phyloP scores from a whole-genome alignment of 2,329 filamentous ascomycete genomes.

The Madurella mycetomatis region DNA sequence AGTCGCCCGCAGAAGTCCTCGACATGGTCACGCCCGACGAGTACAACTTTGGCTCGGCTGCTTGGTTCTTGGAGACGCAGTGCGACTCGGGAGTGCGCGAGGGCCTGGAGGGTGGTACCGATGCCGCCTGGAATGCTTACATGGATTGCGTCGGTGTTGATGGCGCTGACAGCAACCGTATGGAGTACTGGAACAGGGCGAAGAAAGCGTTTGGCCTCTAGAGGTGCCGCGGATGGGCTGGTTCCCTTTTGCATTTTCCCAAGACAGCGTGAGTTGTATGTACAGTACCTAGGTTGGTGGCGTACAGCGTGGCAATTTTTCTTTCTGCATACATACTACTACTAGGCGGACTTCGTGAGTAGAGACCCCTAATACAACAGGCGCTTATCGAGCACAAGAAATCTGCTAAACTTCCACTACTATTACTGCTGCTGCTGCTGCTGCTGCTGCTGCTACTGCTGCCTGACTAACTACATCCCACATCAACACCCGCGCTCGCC shows the following conservation, averaged over 20 bases:
- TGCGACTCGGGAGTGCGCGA: constrained; percentile 35
- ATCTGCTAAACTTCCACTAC: no score
- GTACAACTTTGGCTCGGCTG: constrained; percentile 50
- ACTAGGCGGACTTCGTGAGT: not conserved
- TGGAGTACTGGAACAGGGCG: constrained; percentile 41
- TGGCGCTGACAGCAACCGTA: constrained; percentile 29
- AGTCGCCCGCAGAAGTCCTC: constrained; percentile 39
- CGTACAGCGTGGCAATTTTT: no score
- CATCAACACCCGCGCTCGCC: no score
- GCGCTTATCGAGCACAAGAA: no score
- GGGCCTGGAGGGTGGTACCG: constrained; percentile 34
- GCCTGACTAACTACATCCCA: no score
- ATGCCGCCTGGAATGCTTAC: constrained; percentile 42
- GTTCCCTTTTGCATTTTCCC: not conserved
- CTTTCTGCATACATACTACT: not conserved
- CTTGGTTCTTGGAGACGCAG: constrained; percentile 48
- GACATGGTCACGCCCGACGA: constrained; percentile 43
- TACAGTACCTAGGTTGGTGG: no score
- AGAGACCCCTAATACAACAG: not conserved
- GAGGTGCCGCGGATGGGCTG: not conserved
- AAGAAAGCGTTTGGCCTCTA: constrained; percentile 35
- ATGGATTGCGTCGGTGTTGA: constrained; percentile 45
- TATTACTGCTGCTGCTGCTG: no score
- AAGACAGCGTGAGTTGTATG: no score
- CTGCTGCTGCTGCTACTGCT: no score